These are phyloP conservation scores for Viola odorata DNA, from an alignment of 345 rosid species.

Conservation along the genomic window DNA sequence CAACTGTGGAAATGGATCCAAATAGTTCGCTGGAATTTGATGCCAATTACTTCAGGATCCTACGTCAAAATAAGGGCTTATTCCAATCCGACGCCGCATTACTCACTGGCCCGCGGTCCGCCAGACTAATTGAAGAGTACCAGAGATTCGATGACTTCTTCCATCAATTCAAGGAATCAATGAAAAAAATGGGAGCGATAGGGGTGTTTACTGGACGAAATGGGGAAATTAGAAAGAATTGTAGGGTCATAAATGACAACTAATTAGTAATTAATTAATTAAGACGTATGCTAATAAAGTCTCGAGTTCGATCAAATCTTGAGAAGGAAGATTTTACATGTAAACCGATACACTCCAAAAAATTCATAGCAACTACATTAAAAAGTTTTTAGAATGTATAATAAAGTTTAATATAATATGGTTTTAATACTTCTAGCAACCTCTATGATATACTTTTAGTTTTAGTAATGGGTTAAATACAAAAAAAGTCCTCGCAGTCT, in stretches of 20 bases:
- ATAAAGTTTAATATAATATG: no score
- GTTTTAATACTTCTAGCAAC: no score
- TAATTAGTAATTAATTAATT: no score
- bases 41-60: constrained; percentile 32
- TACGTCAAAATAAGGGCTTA: constrained; percentile 41
- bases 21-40: constrained; percentile 38
- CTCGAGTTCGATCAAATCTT: rapidly evolving
- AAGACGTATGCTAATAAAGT: no score
- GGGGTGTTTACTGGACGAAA: constrained; percentile 33
- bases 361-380: no score
- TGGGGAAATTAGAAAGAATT: constrained; percentile 56
- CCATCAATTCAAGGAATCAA: constrained; percentile 47
- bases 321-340: no score
- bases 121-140: constrained; percentile 2
- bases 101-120: constrained; percentile 20
- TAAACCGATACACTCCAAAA: no score
- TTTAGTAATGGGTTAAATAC: no score
- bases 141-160: constrained; percentile 23
- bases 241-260: constrained; percentile 29
- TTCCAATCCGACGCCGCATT: constrained; percentile 64
- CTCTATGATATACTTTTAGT: no score
- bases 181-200: constrained; percentile 49
- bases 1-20: constrained; percentile 54
- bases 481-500: no score
- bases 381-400: no score